Evolutionary conservation across 192 early-diverging fungal species (phyloP), one percentile per base, ranked within the genome.

Genomic region (Backusella sp.): DNA sequence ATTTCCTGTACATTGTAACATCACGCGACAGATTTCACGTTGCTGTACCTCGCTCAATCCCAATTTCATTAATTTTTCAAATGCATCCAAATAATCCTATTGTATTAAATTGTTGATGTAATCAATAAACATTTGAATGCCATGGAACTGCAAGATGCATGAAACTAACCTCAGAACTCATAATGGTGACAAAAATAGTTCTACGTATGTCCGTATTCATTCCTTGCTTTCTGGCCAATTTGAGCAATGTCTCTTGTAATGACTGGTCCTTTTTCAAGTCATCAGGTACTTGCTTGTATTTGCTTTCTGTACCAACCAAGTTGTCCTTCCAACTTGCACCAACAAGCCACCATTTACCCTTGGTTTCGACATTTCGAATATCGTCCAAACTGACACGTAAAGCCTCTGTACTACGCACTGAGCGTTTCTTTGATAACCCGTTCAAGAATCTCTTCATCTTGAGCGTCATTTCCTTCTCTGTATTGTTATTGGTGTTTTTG

Each of bases 281-380:
- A 44, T 81, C 83, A 30, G 79, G 77, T 6, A 83, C 74, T 26
- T 75, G 75, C 21, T 69, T 79, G 65, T 83, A 79, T 67, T 85
- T 67, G 36, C 74, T 83, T 70, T 86, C 85, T 32, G 85, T 83
- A 17, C 86, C 89, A 34, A 83, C 83, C 77, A 89, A 80, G 69
- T 91, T 90, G 37, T 94, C 95, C 23, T 88, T 90, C 97, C 98
- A 99, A 21, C 95, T 94, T 3, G 96, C 86, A 28, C 98, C 98
- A 8, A 98, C 94, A 30, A 98, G 86, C 98, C 98, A 99, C 98
- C 98, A 99, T 82, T 96, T 96, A 79, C 96, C 96, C 76, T 94
- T 94, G 12, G 92, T 93, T 21, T 90, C 88, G 37, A 95, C 84
- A 12, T 89, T 84, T 52, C 87, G 87, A 77, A 99, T 97, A 74